Conservation (phyloP, 441 rosid genomes). For the Codiaeum variegatum region DNA sequence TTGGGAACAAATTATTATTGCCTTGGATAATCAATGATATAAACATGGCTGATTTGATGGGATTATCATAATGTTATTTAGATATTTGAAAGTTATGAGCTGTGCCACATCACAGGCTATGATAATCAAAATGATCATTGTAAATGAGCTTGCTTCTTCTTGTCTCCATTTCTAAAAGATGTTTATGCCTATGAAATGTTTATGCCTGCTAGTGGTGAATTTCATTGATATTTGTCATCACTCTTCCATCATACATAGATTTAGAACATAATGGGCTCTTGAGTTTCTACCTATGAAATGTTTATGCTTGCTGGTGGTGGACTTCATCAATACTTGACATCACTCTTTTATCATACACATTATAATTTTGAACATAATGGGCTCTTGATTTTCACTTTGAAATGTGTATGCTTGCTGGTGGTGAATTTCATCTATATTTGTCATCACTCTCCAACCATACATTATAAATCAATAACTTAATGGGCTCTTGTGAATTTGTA, state of each 20-base stretch:
- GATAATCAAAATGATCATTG: slow-evolving; percentile 17
- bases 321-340: not conserved
- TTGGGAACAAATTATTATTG: not conserved
- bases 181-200: no score
- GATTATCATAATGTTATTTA: not conserved
- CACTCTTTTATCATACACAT: not conserved
- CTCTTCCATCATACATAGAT: not conserved
- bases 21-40: not conserved
- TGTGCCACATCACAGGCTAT: slow-evolving; percentile 2
- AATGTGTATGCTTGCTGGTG: slow-evolving; percentile 13
- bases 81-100: slow-evolving; percentile 9
- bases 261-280: not conserved
- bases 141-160: slow-evolving; percentile 10
- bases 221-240: not conserved
- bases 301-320: slow-evolving; percentile 11
- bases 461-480: not conserved
- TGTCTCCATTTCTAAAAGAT: slow-evolving; percentile 25
- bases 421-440: not conserved
- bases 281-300: no score
- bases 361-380: not conserved
- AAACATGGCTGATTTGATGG: slow-evolving; percentile 1
- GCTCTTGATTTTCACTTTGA: no score
- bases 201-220: slow-evolving; percentile 13
- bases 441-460: not conserved
- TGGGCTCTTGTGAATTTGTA: not conserved